A percentile compares a stretch with the other conserved stretches of the same genome.
phyloP scores from a whole-genome alignment of 208 protist species.

The Trypanosoma lewisi region DNA sequence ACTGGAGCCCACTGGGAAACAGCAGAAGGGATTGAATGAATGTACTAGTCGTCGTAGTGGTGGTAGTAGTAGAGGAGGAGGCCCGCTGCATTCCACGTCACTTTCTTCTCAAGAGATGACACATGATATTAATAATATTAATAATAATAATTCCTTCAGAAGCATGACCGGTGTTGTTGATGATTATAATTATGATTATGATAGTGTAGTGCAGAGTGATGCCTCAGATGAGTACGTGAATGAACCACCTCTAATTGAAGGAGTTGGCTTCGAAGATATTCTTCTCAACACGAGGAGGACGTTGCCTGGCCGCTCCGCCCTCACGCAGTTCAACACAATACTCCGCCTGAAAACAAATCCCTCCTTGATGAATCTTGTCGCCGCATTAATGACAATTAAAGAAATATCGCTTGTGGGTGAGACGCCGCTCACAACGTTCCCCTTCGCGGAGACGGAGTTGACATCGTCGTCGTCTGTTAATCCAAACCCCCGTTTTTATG shows the following conservation, averaged over 20 bases:
- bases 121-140: too few relatives aligned
- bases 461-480: not conserved
- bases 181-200: too few relatives aligned
- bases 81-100: not conserved
- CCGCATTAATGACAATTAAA: not conserved
- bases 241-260: not conserved
- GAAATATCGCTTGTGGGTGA: not conserved
- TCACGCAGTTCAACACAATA: not conserved
- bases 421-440: not conserved
- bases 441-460: not conserved
- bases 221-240: slow-evolving; percentile 11
- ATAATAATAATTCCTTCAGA: too few relatives aligned
- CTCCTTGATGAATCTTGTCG: not conserved
- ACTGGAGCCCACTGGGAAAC: slow-evolving; percentile 14
- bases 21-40: too few relatives aligned
- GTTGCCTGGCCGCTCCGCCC: not conserved
- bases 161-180: too few relatives aligned
- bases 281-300: not conserved
- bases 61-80: too few relatives aligned
- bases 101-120: too few relatives aligned
- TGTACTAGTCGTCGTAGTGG: too few relatives aligned
- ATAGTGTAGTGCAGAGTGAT: not conserved
- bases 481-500: not conserved
- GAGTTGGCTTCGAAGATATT: not conserved
- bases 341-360: not conserved